Percentiles rank a stretch among this genome's conserved stretches.
phyloP scores from a whole-genome alignment of 768 basidiomycete genomes.

The Tylopilus balloui region DNA sequence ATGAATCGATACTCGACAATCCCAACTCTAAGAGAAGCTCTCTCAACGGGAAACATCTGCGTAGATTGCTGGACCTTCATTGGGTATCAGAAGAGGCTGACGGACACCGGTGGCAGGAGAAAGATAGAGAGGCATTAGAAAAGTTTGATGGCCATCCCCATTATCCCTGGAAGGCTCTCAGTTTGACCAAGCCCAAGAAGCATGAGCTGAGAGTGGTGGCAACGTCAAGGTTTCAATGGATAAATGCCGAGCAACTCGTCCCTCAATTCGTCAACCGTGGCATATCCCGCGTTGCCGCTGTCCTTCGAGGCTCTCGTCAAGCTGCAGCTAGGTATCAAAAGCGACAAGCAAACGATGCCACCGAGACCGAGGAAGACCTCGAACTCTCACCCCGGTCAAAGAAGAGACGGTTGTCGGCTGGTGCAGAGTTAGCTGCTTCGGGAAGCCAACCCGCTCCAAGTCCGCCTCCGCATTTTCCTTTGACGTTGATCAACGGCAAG shows the following conservation, averaged over 20 bases:
- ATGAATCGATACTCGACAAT: slow-evolving; percentile 25
- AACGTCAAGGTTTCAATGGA: slow-evolving; percentile 26
- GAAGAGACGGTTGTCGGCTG: slow-evolving; percentile 23
- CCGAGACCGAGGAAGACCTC: slow-evolving; percentile 6
- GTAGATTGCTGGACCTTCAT: slow-evolving; percentile 27
- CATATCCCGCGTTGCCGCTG: slow-evolving; percentile 16
- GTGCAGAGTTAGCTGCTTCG: not conserved
- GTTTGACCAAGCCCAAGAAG: slow-evolving; percentile 23
- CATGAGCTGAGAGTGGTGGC: slow-evolving; percentile 26
- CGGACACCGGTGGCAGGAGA: slow-evolving; percentile 21
- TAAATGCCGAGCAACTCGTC: slow-evolving; percentile 29
- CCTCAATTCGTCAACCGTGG: slow-evolving; percentile 25
- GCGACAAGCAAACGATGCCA: slow-evolving; percentile 13
- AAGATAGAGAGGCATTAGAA: slow-evolving; percentile 26
- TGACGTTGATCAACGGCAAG: slow-evolving; percentile 27
- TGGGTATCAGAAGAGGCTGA: slow-evolving; percentile 26
- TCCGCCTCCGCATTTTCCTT: slow-evolving; percentile 8
- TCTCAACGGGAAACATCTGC: slow-evolving; percentile 24
- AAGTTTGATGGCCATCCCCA: slow-evolving; percentile 21
- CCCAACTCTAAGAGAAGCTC: slow-evolving; percentile 14
- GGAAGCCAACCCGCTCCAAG: slow-evolving; percentile 5
- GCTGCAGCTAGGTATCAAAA: slow-evolving; percentile 18
- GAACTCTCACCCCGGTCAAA: slow-evolving; percentile 22
- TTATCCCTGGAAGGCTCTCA: slow-evolving; percentile 28
- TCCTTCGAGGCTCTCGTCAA: slow-evolving; percentile 8